phyloP scores from a whole-genome alignment of 768 basidiomycete genomes.

The Mycena albidolilacea region DNA sequence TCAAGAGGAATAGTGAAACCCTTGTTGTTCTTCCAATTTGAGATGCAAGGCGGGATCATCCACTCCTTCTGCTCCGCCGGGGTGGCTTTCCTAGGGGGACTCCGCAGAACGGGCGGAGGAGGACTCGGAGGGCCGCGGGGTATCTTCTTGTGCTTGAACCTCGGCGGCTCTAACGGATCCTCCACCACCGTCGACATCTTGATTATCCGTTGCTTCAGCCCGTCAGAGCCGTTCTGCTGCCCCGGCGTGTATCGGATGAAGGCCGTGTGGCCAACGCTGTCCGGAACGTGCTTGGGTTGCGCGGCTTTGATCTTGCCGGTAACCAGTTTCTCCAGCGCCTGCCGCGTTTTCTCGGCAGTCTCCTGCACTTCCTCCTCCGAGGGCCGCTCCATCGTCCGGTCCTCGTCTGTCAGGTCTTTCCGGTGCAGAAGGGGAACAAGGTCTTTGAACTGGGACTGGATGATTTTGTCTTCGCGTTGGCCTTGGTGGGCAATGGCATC shows the following conservation, averaged over 20 bases:
- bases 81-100: slow-evolving; percentile 96
- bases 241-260: slow-evolving; percentile 99
- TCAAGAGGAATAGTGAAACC: slow-evolving; percentile 99
- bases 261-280: slow-evolving; percentile 83
- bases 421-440: slow-evolving; percentile 93
- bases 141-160: slow-evolving; percentile 99
- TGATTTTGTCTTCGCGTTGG: slow-evolving; percentile 85
- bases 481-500: slow-evolving; percentile 98
- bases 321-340: slow-evolving; percentile 93
- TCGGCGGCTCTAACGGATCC: slow-evolving; percentile 96
- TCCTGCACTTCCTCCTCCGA: slow-evolving; percentile 92
- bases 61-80: slow-evolving; percentile 99
- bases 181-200: slow-evolving; percentile 99
- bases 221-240: slow-evolving; percentile 79
- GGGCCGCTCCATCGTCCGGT: slow-evolving; percentile 88
- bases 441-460: slow-evolving; percentile 98
- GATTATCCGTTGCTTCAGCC: slow-evolving; percentile 94
- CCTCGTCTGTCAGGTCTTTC: slow-evolving; percentile 86
- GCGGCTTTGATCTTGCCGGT: slow-evolving; percentile 98
- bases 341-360: slow-evolving; percentile 93
- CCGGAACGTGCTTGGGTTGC: slow-evolving; percentile 95
- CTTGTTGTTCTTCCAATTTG: slow-evolving; percentile 99
- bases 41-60: slow-evolving; percentile 99
- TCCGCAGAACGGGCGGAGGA: slow-evolving; percentile 94
- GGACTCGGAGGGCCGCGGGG: slow-evolving; percentile 97